Evolutionary conservation across 2,329 filamentous ascomycete species (phyloP), one percentile per base, ranked within the genome.

Genomic region (Diplodia mutila): DNA sequence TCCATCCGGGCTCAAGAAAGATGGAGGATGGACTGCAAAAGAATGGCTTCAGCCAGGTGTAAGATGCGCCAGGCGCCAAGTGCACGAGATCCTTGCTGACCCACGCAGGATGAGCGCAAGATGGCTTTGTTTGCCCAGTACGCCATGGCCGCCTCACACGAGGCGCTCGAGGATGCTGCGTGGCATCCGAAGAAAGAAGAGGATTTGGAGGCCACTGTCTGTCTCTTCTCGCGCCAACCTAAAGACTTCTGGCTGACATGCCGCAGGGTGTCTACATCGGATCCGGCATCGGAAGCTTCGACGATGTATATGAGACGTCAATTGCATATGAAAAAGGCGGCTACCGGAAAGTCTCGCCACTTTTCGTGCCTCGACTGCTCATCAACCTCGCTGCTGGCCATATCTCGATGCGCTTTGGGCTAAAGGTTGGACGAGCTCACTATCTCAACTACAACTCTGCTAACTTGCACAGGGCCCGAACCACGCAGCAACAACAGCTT

Each of bases 301-400:
- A 97, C 49, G 93, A 97, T 73, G 89, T 97, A 9, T 97, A 96
- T 79, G 85, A 90, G 69, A 96, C 93, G 1, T 92, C 91, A 67
- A 75, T 97, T 61, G 88, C 87, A 1, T 97, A 91, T 76, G 85
- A 91, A 37, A 84, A 87, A 79, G 88, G 88, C 68, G 94, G 94
- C 70, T 97, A 97, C 78, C 92, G 88, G 72, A 97, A 95, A 75
- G 91, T 98, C 2, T 97, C 94, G 39, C 95, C 95, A 1, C 82
- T 97, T 3, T 98, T 99, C 75, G 93, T 98, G 8, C 95, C 95
- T 7, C 91, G 92, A 72, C 88, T 98, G 8, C 85, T 99, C 61
- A 97, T 97, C 80, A 99, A 99, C 77, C 87, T 99, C 72, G 95
- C 92, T 0, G 95, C 95, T 11, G 95, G 95, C 0, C 94, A 98